Conservation (phyloP, 2,329 filamentous ascomycete genomes). For the Fusarium temperatum region DNA sequence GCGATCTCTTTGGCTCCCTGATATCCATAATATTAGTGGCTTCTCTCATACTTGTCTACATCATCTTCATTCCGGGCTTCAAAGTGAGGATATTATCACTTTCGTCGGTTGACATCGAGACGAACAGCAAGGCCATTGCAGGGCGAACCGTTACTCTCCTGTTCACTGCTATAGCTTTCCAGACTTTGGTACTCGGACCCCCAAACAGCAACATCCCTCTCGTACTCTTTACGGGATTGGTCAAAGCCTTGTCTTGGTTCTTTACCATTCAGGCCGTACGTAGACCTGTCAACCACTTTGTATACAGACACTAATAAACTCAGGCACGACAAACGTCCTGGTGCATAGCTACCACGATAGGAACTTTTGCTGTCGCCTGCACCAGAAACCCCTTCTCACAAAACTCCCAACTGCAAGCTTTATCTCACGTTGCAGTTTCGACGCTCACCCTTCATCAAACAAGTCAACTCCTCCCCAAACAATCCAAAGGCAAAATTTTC, state of each 20-base stretch:
- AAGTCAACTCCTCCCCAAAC: constrained; percentile 44
- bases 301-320: accelerated
- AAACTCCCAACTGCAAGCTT: constrained; percentile 38
- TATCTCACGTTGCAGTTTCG: constrained; percentile 43
- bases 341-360: constrained; percentile 41
- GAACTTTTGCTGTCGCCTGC: constrained; percentile 47
- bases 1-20: constrained; percentile 31
- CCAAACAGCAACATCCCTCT: constrained; percentile 18
- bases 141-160: constrained; percentile 33
- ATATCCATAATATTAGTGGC: constrained; percentile 43
- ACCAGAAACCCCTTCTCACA: constrained; percentile 42
- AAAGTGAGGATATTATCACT: not conserved
- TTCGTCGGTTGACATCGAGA: constrained; percentile 39
- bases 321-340: constrained; percentile 48
- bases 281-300: accelerated
- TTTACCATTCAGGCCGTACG: constrained; percentile 47
- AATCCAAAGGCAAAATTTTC: constrained; percentile 32
- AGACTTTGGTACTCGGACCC: constrained; percentile 39
- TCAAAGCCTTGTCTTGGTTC: constrained; percentile 49
- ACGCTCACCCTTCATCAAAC: constrained; percentile 46
- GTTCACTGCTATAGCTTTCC: constrained; percentile 4
- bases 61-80: constrained; percentile 23
- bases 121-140: constrained; percentile 38
- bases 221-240: constrained; percentile 36
- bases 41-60: constrained; percentile 45